Evolutionary conservation across 2,329 filamentous ascomycete genomes (phyloP), one percentile per base, ranked within the genome.

Genomic region (Aureobasidium sp.): DNA sequence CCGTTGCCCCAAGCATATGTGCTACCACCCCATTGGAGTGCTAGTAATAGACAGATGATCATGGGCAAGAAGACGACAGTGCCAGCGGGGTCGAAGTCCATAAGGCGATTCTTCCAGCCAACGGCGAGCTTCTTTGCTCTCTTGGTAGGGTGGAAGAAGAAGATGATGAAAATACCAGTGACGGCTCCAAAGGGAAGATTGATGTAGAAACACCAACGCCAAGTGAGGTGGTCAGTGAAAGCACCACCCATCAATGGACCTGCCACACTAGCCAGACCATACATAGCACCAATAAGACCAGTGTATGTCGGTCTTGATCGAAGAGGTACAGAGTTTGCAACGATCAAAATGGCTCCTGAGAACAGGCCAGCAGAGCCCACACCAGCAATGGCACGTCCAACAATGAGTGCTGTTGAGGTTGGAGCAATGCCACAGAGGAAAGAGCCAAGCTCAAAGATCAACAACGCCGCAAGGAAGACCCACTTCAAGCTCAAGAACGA

Each of bases 171-270:
- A 3, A 66, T 49, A 44, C 68, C 41, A 0, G 78, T 79, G 16
- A 79, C 67, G 3, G 72, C 74, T 16, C 78, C 79, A 45, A 83
- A 75, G 0, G 81, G 81, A 1, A 83, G 70, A 64, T 84, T 83
- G 68, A 83, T 81, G 61, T 78, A 80, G 70, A 79, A 79, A 64
- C 75, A 80, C 30, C 80, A 75, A 50, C 69, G 71, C 81, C 81
- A 83, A 14, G 71, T 75, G 0, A 76, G 72, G 8, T 74, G 64
- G 63, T 76, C 72, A 65, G 75, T 73, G 51, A 72, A 72, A 14
- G 69, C 73, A 58, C 74, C 73, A 16, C 74, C 57, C 57, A 77
- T 67, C 51, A 82, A 71, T 3, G 79, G 79, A 6, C 79, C 79
- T 27, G 76, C 75, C 8, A 81, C 78, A 59, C 67, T 70, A 3